These are phyloP conservation scores for Exophiala viscosa DNA, from an alignment of 2,329 filamentous ascomycete species.

Conservation along the genomic window DNA sequence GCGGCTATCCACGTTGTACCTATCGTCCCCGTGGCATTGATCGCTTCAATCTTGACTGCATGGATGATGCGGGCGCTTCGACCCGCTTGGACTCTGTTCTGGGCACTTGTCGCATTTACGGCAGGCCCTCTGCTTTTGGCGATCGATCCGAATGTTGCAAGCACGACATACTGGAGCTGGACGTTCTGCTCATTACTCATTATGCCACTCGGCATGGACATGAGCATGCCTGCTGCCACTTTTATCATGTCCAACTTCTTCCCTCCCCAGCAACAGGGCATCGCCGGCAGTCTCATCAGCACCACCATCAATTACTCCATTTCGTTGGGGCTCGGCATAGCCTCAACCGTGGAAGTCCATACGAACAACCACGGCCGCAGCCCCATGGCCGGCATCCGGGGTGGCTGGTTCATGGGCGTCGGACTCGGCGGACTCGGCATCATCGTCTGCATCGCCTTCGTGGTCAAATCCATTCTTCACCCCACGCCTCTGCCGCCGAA, in stretches of 20 bases:
- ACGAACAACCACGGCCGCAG: slow-evolving; percentile 25
- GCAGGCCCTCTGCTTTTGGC: slow-evolving; percentile 24
- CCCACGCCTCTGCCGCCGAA: slow-evolving; percentile 6
- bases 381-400: slow-evolving; percentile 27
- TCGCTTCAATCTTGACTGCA: slow-evolving; percentile 32
- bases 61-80: slow-evolving; percentile 27
- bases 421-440: slow-evolving; percentile 28
- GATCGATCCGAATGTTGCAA: slow-evolving; percentile 34
- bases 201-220: slow-evolving; percentile 46
- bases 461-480: slow-evolving; percentile 17
- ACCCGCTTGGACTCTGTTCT: slow-evolving; percentile 36
- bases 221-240: slow-evolving; percentile 30
- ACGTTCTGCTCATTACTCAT: slow-evolving; percentile 58
- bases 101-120: slow-evolving; percentile 33
- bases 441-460: slow-evolving; percentile 18
- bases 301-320: slow-evolving; percentile 32
- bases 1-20: slow-evolving; percentile 34
- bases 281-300: slow-evolving; percentile 30
- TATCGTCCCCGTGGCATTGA: slow-evolving; percentile 31
- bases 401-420: slow-evolving; percentile 29
- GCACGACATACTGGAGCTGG: slow-evolving; percentile 58
- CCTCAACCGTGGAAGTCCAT: slow-evolving; percentile 28
- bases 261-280: slow-evolving; percentile 29
- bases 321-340: slow-evolving; percentile 29
- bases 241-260: slow-evolving; percentile 32